Base-by-base conservation (phyloP, 2,329 filamentous ascomycete genomes). In the Xylariaceae sp. region DNA sequence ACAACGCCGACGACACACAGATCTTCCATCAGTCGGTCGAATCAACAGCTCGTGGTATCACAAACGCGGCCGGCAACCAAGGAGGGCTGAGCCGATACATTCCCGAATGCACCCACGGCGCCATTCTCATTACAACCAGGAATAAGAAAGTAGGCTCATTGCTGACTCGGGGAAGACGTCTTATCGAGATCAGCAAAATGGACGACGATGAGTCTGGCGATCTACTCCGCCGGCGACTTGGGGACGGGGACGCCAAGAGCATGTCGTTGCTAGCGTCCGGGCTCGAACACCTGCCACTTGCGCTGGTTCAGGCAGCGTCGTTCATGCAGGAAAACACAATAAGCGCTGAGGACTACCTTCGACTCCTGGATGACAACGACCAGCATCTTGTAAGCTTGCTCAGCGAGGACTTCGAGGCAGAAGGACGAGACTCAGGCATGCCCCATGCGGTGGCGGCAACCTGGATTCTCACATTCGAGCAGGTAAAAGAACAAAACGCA, bases 1-100 rank as follows among this genome's bases (percentile, higher is more conserved):
- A 75, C 46, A 77, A 76, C 52, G 71, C 70, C 0, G 74, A 78
- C 34, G 69, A 76, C 13, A 10, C 32, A 10, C 32, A 34, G 32
- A 34, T 34, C 13, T 34, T 34, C 32, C 4, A 34, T 34, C 32
- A 34, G 13, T 34, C 32, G 10, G 13, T 13, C 13, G 10, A 34
- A 10, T 15, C 32, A 7, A 34, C 13, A 10, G 32, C 4, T 13
- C 6, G 13, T 34, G 13, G 10, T 34, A 34, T 3, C 13, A 1
- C 32, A 3, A 34, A 4, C 10, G 13, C 5, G 10, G 10, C 32
- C 10, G 32, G 32, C 9, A 5, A 34, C 4, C 9, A 15, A 13
- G 32, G 32, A 34, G 32, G 32, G 32, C 44, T 46, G 29, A 34
- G 22, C 5, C 51, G 29, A 2, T 64, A 36, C 55, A 60, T 72